These are phyloP conservation scores for Litsea cubeba DNA, from an alignment of 164 flowering plant genomes.

Conservation along the genomic window DNA sequence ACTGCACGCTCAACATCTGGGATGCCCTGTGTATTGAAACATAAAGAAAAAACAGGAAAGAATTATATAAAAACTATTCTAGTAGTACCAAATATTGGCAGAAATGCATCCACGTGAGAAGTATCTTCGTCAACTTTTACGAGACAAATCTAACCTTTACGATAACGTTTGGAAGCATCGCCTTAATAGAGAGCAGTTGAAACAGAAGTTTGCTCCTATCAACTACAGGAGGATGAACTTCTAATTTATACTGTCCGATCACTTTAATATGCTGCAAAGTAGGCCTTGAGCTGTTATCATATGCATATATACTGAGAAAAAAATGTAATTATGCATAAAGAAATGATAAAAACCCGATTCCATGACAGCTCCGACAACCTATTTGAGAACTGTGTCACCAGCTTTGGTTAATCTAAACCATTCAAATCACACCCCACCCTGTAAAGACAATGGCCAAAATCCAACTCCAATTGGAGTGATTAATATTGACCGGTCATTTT, in stretches of 20 bases:
- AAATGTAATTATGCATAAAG: no score
- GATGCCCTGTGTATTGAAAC: conserved; percentile 58
- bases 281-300: conserved; percentile 8
- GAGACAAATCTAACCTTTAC: conserved; percentile 49
- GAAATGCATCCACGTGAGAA: not conserved
- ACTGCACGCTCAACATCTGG: conserved; percentile 72
- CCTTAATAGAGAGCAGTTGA: conserved; percentile 49
- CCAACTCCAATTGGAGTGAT: no score
- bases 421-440: no score
- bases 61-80: not conserved
- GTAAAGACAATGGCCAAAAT: no score
- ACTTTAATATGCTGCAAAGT: conserved; percentile 55
- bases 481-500: no score
- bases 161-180: conserved; percentile 56
- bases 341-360: no score
- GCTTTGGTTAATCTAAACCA: no score
- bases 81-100: not conserved
- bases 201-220: conserved; percentile 58
- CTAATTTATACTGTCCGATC: conserved; percentile 44
- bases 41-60: not conserved
- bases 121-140: not conserved
- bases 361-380: no score
- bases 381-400: no score
- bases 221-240: conserved; percentile 37
- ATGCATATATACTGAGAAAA: not conserved